These are phyloP conservation scores for Nephelium lappaceum DNA, from an alignment of 345 rosid species.

Conservation along the genomic window DNA sequence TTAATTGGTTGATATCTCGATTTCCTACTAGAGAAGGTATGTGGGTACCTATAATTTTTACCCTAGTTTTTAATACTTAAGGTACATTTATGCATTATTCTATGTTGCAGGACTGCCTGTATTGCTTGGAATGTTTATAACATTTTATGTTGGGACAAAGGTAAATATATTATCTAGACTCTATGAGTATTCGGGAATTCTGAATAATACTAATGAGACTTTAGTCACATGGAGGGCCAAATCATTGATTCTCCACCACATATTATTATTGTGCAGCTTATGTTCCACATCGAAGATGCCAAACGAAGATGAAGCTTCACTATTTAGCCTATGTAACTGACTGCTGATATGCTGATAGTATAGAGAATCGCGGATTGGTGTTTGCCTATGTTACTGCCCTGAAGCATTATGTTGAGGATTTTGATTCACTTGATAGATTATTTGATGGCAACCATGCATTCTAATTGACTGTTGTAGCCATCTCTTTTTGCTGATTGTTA, in stretches of 20 bases:
- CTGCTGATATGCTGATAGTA: background rate
- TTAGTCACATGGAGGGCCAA: background rate
- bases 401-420: background rate
- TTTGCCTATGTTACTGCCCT: background rate
- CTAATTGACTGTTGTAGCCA: background rate
- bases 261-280: constrained; percentile 54
- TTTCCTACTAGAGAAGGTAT: constrained; percentile 75
- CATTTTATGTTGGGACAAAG: constrained; percentile 86
- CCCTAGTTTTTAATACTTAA: background rate
- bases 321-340: background rate
- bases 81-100: constrained; percentile 2
- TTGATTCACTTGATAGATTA: background rate
- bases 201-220: background rate
- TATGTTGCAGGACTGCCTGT: constrained; percentile 61
- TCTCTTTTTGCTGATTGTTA: background rate
- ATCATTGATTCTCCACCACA: background rate
- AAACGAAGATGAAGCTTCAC: constrained; percentile 27
- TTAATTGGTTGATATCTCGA: constrained; percentile 69
- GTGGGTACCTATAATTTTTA: background rate
- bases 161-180: constrained; percentile 30
- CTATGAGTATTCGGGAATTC: background rate
- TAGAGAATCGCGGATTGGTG: background rate
- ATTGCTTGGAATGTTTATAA: constrained; percentile 58
- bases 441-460: background rate
- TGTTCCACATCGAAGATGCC: constrained; percentile 61